Base-by-base conservation (phyloP, 768 basidiomycete genomes). In the Lentinula detonsa region DNA sequence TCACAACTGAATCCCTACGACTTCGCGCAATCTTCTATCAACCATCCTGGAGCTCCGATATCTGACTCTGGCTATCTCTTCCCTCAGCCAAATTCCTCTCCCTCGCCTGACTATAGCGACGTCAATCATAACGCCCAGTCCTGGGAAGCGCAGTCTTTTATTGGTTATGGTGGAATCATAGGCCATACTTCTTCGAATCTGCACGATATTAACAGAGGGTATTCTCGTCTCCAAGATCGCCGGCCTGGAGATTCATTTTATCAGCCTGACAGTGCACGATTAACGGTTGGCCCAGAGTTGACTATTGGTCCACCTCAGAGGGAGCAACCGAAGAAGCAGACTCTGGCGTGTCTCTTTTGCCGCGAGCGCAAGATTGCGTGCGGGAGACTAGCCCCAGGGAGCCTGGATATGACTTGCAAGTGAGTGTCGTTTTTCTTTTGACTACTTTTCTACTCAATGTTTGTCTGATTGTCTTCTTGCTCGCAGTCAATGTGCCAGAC, bases 291-390 rank as follows among this genome's bases (percentile, higher is more conserved):
- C 18, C 39, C 50, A 8, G 33, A 6, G 11, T 7, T 56, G 39
- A 21, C 3, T 31, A 7, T 23, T 23, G 28, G 3, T 6, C 15
- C 39, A 31, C 28, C 11, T 13, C 55, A 28, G 18, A 56, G 23
- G 21, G 39, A 42, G 3, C 8, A 15, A 40, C 55, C 55, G 6
- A 56, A 56, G 21, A 56, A 56, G 15, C 55, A 56, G 55, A 56
- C 37, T 31, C 40, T 56, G 11, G 55, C 55, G 5, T 56, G 55
- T 18, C 55, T 23, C n/a, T 56, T 56, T 43, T 56, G 55, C 40
- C 37, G 55, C 15, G 55, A 56, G 31, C 55, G 55, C 21, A 56
- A 56, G 23, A 56, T 56, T 10, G 55, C 55, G 11, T 56, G 55
- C 16, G 40, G 55, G 4, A 40, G 23, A 31, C 42, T 40, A 43